Evolutionary conservation across 2,329 filamentous ascomycete species (phyloP).

Genomic region (Torrubiella hemipterigena): DNA sequence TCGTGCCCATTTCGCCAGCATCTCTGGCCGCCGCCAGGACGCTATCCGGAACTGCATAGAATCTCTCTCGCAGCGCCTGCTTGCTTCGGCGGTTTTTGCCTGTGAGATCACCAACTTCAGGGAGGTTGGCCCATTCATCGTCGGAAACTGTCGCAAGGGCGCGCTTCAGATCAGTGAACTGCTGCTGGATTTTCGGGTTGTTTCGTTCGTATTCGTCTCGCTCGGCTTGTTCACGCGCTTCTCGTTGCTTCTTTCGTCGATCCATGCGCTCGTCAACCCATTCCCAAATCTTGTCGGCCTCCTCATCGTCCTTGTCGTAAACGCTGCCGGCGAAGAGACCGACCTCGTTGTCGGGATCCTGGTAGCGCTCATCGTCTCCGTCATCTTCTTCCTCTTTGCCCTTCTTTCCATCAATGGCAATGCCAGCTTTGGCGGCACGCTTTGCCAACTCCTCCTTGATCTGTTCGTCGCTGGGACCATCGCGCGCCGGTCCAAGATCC

Average conservation of each 20-base stretch:
- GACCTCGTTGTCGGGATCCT: conserved; percentile 94
- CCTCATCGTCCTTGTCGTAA: conserved; percentile 95
- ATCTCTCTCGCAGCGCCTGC: conserved; percentile 70
- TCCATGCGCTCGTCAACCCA: conserved; percentile 98
- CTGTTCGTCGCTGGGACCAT: conserved; percentile 93
- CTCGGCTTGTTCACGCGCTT: conserved; percentile 86
- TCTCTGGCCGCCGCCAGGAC: conserved; percentile 81
- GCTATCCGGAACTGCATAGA: conserved; percentile 94
- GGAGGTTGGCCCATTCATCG: conserved; percentile 91
- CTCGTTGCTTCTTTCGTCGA: conserved; percentile 77
- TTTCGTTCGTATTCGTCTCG: conserved; percentile 91
- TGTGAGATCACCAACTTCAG: conserved; percentile 92
- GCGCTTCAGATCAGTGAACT: conserved; percentile 92
- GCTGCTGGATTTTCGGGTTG: conserved; percentile 95
- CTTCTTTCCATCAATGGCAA: conserved; percentile 54
- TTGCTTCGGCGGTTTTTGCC: conserved; percentile 83
- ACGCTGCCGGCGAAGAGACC: conserved; percentile 90
- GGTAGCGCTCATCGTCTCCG: conserved; percentile 70
- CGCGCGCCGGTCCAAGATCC: conserved; percentile 86
- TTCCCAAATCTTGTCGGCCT: conserved; percentile 91
- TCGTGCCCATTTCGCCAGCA: conserved; percentile 71
- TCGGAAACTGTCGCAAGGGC: conserved; percentile 79
- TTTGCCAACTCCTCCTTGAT: conserved; percentile 97
- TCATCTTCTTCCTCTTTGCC: conserved; percentile 59
- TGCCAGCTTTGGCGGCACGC: conserved; percentile 73